A percentile compares a stretch with the other conserved stretches of the same genome.
Conservation (phyloP, 1,284 basidiomycete genomes). For the Puccinia polysora region DNA sequence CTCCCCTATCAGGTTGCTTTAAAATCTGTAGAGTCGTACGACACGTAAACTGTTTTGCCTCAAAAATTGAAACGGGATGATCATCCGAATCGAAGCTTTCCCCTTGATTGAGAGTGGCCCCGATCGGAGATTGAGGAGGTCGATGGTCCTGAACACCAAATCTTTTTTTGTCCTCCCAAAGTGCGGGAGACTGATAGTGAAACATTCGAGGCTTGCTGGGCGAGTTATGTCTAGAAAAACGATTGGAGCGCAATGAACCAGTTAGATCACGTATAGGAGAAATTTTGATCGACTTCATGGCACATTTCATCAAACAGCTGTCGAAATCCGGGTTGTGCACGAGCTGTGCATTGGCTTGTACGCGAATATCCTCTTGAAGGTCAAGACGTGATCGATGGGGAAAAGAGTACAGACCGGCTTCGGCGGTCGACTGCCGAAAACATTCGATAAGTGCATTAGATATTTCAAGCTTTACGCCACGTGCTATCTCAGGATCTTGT, state of each 20-base stretch:
- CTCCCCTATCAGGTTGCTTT: conserved; percentile 6
- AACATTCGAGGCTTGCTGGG: conserved; percentile 10
- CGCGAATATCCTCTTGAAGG: conserved; percentile 63
- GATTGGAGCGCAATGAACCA: conserved; percentile 13
- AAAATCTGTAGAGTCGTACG: conserved; percentile 32
- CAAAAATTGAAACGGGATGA: conserved; percentile 1
- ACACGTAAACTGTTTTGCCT: conserved; percentile 20
- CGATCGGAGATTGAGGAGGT: conserved; percentile 12
- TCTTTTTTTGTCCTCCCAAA: conserved; percentile 36
- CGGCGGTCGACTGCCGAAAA: conserved; percentile 33
- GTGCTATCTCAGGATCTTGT: conserved; percentile 22
- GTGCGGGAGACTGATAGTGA: conserved; percentile 22
- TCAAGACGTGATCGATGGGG: conserved; percentile 51
- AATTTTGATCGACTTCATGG: conserved; percentile 21
- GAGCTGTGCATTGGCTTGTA: conserved; percentile 58
- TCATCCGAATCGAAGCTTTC: background rate
- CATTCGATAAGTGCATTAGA: conserved; percentile 29
- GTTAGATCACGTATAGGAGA: conserved; percentile 28
- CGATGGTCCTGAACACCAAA: conserved; percentile 1
- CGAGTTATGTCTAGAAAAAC: conserved; percentile 14
- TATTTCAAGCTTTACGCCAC: conserved; percentile 19
- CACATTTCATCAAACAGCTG: conserved; percentile 36
- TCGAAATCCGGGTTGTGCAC: conserved; percentile 40
- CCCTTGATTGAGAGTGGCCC: conserved; percentile 2
- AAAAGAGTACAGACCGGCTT: conserved; percentile 31